phyloP scores from a whole-genome alignment of 768 basidiomycete genomes.

The Mycena polygramma region DNA sequence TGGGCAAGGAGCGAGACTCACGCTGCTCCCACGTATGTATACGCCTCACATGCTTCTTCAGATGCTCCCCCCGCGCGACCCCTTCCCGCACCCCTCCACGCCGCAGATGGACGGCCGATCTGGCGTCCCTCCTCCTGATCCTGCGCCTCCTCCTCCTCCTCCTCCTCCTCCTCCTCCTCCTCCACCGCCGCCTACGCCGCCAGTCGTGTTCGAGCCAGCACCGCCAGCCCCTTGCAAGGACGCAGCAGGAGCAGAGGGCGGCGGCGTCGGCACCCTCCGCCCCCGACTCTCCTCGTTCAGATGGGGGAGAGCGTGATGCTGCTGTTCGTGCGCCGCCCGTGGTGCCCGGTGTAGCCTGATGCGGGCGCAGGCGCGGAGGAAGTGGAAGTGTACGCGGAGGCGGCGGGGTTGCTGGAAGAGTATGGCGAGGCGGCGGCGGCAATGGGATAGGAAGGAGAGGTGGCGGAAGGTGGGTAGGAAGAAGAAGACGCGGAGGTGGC shows the following conservation, averaged over 20 bases:
- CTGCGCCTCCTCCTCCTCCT: too few relatives aligned
- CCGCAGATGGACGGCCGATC: conserved; percentile 57
- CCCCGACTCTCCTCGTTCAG: conserved; percentile 75
- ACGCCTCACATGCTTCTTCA: conserved; percentile 67
- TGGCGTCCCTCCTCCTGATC: background rate
- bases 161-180: too few relatives aligned
- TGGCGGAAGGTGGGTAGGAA: too few relatives aligned
- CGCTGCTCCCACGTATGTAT: conserved; percentile 73
- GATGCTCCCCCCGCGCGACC: conserved; percentile 66
- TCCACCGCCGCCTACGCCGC: too few relatives aligned
- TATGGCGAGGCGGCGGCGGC: background rate
- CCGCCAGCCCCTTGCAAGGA: too few relatives aligned
- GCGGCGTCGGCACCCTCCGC: conserved; percentile 61
- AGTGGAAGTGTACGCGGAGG: background rate
- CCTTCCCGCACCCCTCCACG: conserved; percentile 66
- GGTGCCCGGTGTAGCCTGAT: background rate
- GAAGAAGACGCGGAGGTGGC: too few relatives aligned
- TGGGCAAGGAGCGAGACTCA: too few relatives aligned
- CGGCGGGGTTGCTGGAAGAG: background rate
- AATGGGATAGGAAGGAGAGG: too few relatives aligned
- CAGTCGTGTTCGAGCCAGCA: too few relatives aligned
- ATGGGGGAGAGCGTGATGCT: conserved; percentile 62
- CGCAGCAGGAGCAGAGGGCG: too few relatives aligned
- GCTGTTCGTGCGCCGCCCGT: conserved; percentile 44
- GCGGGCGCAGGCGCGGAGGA: background rate